A percentile compares a stretch with the other conserved stretches of the same genome.
phyloP scores from a whole-genome alignment of 2,329 filamentous ascomycete species.

The Coniochaeta pulveracea region DNA sequence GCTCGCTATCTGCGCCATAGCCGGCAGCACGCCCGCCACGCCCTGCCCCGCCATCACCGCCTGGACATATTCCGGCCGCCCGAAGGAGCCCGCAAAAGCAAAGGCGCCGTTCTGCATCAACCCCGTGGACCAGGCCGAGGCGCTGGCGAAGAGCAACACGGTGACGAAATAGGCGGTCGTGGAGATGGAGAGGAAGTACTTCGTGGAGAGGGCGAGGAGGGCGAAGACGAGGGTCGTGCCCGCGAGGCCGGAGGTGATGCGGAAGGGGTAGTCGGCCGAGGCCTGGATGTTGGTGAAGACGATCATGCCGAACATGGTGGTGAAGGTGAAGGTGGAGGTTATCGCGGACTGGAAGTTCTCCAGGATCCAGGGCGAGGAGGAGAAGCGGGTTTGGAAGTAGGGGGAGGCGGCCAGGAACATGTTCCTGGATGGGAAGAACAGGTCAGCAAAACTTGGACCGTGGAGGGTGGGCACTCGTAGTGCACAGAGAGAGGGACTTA shows the following conservation, averaged over 20 bases:
- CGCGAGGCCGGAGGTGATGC: constrained; percentile 66
- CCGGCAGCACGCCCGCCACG: constrained; percentile 80
- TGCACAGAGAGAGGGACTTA: too few species aligned
- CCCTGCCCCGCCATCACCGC: constrained; percentile 94
- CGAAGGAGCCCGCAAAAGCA: constrained; percentile 80
- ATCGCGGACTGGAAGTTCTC: constrained; percentile 85
- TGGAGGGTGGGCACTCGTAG: background rate
- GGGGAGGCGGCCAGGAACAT: constrained; percentile 95
- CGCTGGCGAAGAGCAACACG: constrained; percentile 68
- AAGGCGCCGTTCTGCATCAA: constrained; percentile 91
- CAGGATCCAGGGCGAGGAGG: constrained; percentile 56
- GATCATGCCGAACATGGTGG: constrained; percentile 67
- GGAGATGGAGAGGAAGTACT: constrained; percentile 49
- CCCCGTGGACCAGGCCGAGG: constrained; percentile 69
- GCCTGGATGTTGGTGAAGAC: constrained; percentile 71
- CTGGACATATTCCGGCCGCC: constrained; percentile 80
- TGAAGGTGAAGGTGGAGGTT: constrained; percentile 73
- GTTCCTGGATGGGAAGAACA: constrained; percentile 50
- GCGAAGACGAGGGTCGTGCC: constrained; percentile 70
- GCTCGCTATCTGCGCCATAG: constrained; percentile 74
- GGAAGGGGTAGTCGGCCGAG: constrained; percentile 74
- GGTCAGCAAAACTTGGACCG: constrained; percentile 8
- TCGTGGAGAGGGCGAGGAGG: constrained; percentile 71
- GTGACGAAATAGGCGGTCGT: constrained; percentile 66
- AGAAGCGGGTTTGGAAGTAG: constrained; percentile 81